Conservation (phyloP, 2,329 filamentous ascomycete species). For the Ophiostoma ips region DNA sequence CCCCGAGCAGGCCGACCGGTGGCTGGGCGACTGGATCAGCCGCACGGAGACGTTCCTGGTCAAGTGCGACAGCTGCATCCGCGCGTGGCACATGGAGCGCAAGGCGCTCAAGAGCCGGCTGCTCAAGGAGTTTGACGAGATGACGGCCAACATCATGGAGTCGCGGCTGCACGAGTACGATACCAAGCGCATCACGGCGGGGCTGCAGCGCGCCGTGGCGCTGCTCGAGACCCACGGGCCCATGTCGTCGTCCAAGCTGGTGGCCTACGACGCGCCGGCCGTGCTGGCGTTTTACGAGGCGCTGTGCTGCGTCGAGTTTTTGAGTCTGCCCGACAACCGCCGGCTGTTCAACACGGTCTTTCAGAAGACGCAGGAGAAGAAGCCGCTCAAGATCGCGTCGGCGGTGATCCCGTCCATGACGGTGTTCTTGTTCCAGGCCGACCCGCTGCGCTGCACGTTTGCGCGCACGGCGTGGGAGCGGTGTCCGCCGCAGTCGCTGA, state of each 20-base stretch:
- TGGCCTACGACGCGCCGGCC: conserved; percentile 38
- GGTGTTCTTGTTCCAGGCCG: conserved; percentile 66
- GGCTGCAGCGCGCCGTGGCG: conserved; percentile 35
- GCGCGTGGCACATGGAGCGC: conserved; percentile 60
- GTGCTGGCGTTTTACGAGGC: conserved; percentile 78
- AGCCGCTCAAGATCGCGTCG: conserved; percentile 59
- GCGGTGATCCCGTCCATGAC: conserved; percentile 69
- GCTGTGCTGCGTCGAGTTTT: conserved; percentile 68
- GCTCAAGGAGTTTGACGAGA: conserved; percentile 37
- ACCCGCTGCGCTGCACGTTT: conserved; percentile 50
- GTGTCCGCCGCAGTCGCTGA: conserved; percentile 46
- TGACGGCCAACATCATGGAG: conserved; percentile 25
- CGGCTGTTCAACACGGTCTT: conserved; percentile 70
- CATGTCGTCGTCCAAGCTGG: conserved; percentile 34
- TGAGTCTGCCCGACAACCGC: conserved; percentile 40
- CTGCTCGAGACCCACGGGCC: conserved; percentile 31
- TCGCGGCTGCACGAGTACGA: conserved; percentile 26
- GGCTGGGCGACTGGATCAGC: conserved; percentile 44
- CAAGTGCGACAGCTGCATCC: conserved; percentile 55
- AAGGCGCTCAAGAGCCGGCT: conserved; percentile 48
- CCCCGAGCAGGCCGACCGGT: conserved; percentile 42
- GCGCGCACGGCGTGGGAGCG: conserved; percentile 55
- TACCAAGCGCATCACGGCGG: conserved; percentile 20
- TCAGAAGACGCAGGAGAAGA: conserved; percentile 62
- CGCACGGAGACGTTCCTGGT: conserved; percentile 45